A percentile compares a stretch with the other conserved stretches of the same genome.
phyloP scores from a whole-genome alignment of 345 rosid genomes.

The thale cress (Arabidopsis thaliana) region TAIR10.1 NC_003074.8:20375501-20376000 shows the following conservation, averaged over 20 bases:
- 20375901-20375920: constrained; percentile 30
- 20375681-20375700: constrained; percentile 2
- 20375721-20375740: constrained; percentile 25
- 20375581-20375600: constrained; percentile 97
- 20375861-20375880: constrained; percentile 34
- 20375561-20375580: constrained; percentile 25
- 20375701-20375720: constrained; percentile 7
- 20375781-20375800: neutral
- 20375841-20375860: constrained; percentile 7
- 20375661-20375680: neutral
- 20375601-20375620: constrained; percentile 87
- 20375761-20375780: neutral
- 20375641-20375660: neutral
- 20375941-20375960: constrained; percentile 27
- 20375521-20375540: neutral
- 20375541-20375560: constrained; percentile 7
- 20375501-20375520: constrained; percentile 51
- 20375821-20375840: constrained; percentile 34
- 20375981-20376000: constrained; percentile 85
- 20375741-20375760: neutral
- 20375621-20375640: neutral
- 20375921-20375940: constrained; percentile 1
- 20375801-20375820: neutral
- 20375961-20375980: constrained; percentile 96
- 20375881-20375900: constrained; percentile 25